Evolutionary conservation across 1,284 basidiomycete species (phyloP), one percentile per base, ranked within the genome.

Genomic region (Trichosporon sp.): DNA sequence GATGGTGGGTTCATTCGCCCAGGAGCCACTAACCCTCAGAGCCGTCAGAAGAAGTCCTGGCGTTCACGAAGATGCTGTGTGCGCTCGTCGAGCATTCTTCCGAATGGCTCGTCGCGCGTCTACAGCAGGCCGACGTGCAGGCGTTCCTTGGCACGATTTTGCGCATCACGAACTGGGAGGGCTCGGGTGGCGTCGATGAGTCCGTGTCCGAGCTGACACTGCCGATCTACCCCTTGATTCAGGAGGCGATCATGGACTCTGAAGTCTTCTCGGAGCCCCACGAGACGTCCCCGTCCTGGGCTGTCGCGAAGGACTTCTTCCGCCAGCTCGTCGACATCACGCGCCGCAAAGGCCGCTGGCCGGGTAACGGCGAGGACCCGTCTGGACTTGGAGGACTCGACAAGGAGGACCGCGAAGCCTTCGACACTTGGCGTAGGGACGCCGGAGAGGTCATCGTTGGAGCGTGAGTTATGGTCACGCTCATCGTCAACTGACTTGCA

Each of bases 401-500:
- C 87, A 91, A 90, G 87, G 92, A 84, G 64, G 80, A 78, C 68
- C 73, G 76, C 35, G 78, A 76, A 54, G 71, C 70, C 4, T 78
- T 75, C 71, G 83, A 83, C 38, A 72, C 75, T 0, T 96, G 94
- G 85, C 88, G 94, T 76, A 85, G 93, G 74, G 93, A 96, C 76
- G 90, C 94, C 7, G 94, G 93, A 0, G 94, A 96, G 83, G 93
- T 93, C 1, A 87, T 96, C 35, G 91, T 96, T 72, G 93, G 94
- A 77, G 92, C 93, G 59, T 63, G 59, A 63, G 59, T 35, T 35
- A 32, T 26, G 26, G 26, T 26, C 26, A 26, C 26, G 10, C 2
- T 16, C 2, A 31, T n/a, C 26, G 10, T 32, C 14, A 37, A n/a
- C 59, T 63, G 59, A 63, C 59, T 2, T 26, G 7, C 31, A 63